Base-by-base conservation (phyloP, 83 land plant genomes). In the Isoetes engelmannii region DNA sequence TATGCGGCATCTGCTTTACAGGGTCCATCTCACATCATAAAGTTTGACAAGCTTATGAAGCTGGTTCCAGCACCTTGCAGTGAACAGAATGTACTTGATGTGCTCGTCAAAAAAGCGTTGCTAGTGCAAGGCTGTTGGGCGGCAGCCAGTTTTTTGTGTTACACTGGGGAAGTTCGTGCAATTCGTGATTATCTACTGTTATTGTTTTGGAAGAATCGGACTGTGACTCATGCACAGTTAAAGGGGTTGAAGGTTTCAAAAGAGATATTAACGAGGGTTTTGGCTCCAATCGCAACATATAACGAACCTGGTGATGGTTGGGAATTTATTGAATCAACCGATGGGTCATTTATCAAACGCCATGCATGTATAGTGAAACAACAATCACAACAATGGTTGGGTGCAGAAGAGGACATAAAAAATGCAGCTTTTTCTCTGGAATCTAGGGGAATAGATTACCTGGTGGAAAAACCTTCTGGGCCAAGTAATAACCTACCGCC, bases 71-170 rank as follows among this genome's bases (percentile, higher is more conserved):
- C 63, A 48, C 79, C 75, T 45, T 72, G 77, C 47, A 74, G 83
- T 13, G 84, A 58, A 61, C 77, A 86, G 45, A 84, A 88, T 63
- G 72, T 94, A 41, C 63, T 94, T 0, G 72, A 72, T 47, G 81
- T 79, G 15, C 85, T 94, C 49, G 70, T 75, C 45, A 18, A 78
- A 42, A 57, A 63, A 66, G 87, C 93, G 72, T 66, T 48, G 50
- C 67, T 94, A 68, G 87, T 94, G 18, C 92, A 90, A 69, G 96
- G 96, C 1, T 80, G 88, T 51, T 94, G 99, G 99, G 97, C 84
- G 63, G 78, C 88, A 9, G 87, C 82, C 61, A 81, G 80, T 50
- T 21, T 67, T 44, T 63, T 86, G 41, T 74, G 81, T 42, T 79
- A 69, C 63, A 60, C 47, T 18, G 70, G 78, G 20, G 20, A 42